Conservation (phyloP, 2,329 filamentous ascomycete species). For the Pseudocercospora eumusae region DNA sequence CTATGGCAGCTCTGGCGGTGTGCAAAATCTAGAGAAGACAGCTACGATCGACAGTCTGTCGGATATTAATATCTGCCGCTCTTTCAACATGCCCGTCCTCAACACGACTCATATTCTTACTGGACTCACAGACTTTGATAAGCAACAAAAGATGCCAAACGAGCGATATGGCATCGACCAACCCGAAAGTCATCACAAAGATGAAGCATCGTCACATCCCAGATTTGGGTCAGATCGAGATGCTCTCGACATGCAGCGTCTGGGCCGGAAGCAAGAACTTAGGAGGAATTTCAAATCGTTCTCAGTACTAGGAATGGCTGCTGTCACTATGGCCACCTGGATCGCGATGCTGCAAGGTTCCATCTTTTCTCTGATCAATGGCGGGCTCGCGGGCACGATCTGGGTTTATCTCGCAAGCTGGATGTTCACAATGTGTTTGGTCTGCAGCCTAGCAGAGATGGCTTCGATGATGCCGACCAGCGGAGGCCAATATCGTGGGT, state of each 20-base stretch:
- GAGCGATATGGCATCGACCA: too few relatives aligned
- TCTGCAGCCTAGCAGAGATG: conserved; percentile 32
- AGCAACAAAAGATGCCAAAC: too few relatives aligned
- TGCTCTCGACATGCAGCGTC: conserved; percentile 18
- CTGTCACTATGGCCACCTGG: conserved; percentile 28
- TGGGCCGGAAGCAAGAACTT: conserved; percentile 18
- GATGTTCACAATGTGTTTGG: conserved; percentile 26
- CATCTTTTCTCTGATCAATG: conserved; percentile 28
- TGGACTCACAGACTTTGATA: conserved; percentile 4
- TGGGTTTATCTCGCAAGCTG: conserved; percentile 27
- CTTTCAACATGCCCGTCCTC: conserved; percentile 6
- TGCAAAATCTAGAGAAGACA: neutral
- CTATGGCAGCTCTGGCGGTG: neutral
- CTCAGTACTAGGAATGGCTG: conserved; percentile 15
- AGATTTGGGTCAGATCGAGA: conserved; percentile 13
- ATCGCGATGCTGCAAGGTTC: conserved; percentile 28
- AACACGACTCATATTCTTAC: neutral
- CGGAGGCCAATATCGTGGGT: conserved; percentile 28
- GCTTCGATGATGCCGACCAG: conserved; percentile 35
- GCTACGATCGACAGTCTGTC: neutral
- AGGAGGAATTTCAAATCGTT: conserved; percentile 14
- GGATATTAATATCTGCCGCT: too few relatives aligned
- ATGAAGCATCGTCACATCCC: too few relatives aligned
- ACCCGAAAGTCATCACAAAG: too few relatives aligned
- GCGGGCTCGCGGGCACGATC: conserved; percentile 27